These are phyloP conservation scores for Picochlorum costavermella DNA, from an alignment of 139 green algal genomes.

Conservation along the genomic window DNA sequence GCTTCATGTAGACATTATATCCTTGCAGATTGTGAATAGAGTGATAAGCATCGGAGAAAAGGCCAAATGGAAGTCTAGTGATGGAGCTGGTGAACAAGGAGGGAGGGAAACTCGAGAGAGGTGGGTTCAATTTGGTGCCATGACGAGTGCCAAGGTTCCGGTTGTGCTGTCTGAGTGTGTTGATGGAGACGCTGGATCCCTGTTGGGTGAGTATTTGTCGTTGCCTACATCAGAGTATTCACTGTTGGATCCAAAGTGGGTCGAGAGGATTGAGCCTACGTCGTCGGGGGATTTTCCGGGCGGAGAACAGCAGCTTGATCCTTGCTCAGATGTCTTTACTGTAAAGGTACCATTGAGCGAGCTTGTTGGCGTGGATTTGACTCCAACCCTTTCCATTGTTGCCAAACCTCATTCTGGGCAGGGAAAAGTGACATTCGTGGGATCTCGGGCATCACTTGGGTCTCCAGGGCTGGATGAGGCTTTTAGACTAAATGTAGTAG, in stretches of 20 bases:
- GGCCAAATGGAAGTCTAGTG: not conserved
- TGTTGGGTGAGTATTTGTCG: slow-evolving; percentile 22
- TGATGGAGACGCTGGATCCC: not conserved
- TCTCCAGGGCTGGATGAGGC: slow-evolving; percentile 17
- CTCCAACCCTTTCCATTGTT: slow-evolving; percentile 17
- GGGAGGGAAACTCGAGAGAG: slow-evolving; percentile 6
- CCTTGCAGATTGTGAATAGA: slow-evolving; percentile 16
- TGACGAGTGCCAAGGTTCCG: not conserved
- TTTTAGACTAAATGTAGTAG: slow-evolving; percentile 23
- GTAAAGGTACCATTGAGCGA: slow-evolving; percentile 26
- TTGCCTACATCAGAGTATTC: slow-evolving; percentile 26
- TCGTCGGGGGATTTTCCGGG: not conserved
- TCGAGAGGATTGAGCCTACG: not conserved
- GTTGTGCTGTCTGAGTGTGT: not conserved
- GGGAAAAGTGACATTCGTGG: slow-evolving; percentile 15
- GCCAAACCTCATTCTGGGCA: not conserved
- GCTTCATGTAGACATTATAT: not conserved
- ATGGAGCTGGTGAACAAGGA: not conserved
- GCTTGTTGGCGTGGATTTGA: slow-evolving; percentile 21
- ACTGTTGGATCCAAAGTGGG: slow-evolving; percentile 32
- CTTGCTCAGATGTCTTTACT: slow-evolving; percentile 9
- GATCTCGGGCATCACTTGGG: slow-evolving; percentile 13
- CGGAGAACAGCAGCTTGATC: not conserved
- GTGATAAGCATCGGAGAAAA: slow-evolving; percentile 8
- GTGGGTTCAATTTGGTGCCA: slow-evolving; percentile 26